phyloP scores from a whole-genome alignment of 106 monocot species.

The Amphibolis antarctica region DNA sequence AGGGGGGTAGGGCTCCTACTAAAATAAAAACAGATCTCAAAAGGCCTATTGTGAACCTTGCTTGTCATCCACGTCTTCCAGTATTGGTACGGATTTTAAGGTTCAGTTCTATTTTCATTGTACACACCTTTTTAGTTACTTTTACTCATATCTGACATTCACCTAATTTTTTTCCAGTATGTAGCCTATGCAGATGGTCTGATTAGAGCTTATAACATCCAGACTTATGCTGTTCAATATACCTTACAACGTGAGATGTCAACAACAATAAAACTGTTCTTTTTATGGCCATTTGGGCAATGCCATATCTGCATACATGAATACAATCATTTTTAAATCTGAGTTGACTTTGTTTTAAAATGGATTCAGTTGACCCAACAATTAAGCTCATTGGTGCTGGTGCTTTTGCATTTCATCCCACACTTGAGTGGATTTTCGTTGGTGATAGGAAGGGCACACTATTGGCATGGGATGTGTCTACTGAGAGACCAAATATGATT shows the following conservation, averaged over 20 bases:
- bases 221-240: constrained; percentile 91
- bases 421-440: constrained; percentile 92
- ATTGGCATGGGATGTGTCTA: constrained; percentile 98
- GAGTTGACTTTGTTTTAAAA: constrained; percentile 7
- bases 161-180: constrained; percentile 34
- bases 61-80: constrained; percentile 94
- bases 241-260: constrained; percentile 77
- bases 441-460: constrained; percentile 85
- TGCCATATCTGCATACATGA: neutral
- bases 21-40: constrained; percentile 99
- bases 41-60: constrained; percentile 91
- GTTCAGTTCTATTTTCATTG: neutral
- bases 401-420: constrained; percentile 96
- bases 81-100: constrained; percentile 49
- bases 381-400: constrained; percentile 90
- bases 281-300: neutral
- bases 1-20: constrained; percentile 75
- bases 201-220: constrained; percentile 96
- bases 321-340: neutral
- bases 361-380: constrained; percentile 73
- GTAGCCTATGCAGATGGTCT: constrained; percentile 96
- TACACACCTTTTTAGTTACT: neutral
- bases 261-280: neutral
- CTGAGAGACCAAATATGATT: constrained; percentile 91
- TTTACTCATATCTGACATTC: neutral